Evolutionary conservation across 306 rosid genomes (phyloP).

Genomic region (Myrica gale): DNA sequence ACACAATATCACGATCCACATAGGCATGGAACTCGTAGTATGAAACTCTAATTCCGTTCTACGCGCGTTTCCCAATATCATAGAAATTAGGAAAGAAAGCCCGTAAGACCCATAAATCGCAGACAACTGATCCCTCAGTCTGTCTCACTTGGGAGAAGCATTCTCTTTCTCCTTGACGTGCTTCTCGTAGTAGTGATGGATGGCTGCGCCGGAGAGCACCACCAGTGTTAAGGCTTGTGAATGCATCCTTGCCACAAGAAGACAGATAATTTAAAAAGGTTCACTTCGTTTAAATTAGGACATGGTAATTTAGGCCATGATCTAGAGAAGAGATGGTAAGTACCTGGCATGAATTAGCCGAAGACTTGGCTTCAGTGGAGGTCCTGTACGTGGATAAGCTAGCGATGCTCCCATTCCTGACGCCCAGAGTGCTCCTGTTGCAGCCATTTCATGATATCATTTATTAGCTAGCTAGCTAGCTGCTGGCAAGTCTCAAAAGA

Average conservation of each 20-base stretch:
- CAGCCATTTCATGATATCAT: background rate
- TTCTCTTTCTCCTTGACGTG: slow-evolving; percentile 1
- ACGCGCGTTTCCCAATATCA: too few relatives aligned
- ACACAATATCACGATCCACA: background rate
- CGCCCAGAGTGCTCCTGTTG: slow-evolving; percentile 70
- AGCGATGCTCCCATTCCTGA: slow-evolving; percentile 75
- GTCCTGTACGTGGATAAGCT: slow-evolving; percentile 41
- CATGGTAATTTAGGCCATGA: background rate
- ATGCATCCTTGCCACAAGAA: slow-evolving; percentile 55
- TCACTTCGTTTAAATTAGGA: too few relatives aligned
- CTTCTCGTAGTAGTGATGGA: slow-evolving; percentile 63
- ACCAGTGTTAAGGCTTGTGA: slow-evolving; percentile 82
- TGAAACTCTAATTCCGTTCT: background rate
- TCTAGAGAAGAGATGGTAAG: background rate
- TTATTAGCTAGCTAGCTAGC: background rate
- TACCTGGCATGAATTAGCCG: slow-evolving; percentile 88
- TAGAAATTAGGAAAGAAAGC: slow-evolving; percentile 25
- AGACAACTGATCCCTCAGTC: slow-evolving; percentile 5
- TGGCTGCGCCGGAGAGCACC: slow-evolving; percentile 77
- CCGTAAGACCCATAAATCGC: background rate
- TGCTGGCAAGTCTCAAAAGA: background rate
- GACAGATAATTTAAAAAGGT: background rate
- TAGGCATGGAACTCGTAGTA: background rate
- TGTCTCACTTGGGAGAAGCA: slow-evolving; percentile 22
- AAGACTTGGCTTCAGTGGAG: slow-evolving; percentile 77